Percentiles rank a stretch among this genome's conserved stretches.
phyloP scores from a whole-genome alignment of 2,329 filamentous ascomycete species.

The Aspergillus alliaceus region DNA sequence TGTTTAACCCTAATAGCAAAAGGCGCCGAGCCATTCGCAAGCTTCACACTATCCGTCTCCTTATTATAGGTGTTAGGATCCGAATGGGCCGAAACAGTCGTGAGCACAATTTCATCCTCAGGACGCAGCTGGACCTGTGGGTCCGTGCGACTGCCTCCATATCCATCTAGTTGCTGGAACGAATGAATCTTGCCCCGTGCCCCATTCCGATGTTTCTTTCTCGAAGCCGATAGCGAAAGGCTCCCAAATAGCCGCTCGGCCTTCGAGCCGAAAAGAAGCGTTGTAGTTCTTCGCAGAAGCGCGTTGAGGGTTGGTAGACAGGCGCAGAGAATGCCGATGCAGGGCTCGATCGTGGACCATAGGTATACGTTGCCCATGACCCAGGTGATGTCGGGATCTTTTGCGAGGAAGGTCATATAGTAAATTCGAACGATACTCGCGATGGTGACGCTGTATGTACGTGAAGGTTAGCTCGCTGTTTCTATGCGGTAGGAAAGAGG shows the following conservation, averaged over 20 bases:
- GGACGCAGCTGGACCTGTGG: background rate
- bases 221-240: background rate
- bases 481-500: background rate
- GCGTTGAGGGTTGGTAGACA: background rate
- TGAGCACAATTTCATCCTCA: background rate
- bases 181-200: background rate
- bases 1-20: background rate
- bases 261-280: background rate
- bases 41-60: background rate
- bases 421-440: background rate
- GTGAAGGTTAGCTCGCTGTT: background rate
- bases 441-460: background rate
- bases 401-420: background rate
- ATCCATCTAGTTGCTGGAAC: background rate
- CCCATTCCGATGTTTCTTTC: background rate
- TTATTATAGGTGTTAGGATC: background rate
- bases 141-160: background rate
- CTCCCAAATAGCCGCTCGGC: background rate
- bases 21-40: background rate
- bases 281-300: background rate
- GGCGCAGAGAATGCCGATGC: background rate
- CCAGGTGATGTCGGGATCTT: background rate
- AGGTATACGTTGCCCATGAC: background rate
- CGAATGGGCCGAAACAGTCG: background rate
- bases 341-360: background rate